phyloP scores from a whole-genome alignment of 768 basidiomycete genomes.

The Phaffia tasmanica region DNA sequence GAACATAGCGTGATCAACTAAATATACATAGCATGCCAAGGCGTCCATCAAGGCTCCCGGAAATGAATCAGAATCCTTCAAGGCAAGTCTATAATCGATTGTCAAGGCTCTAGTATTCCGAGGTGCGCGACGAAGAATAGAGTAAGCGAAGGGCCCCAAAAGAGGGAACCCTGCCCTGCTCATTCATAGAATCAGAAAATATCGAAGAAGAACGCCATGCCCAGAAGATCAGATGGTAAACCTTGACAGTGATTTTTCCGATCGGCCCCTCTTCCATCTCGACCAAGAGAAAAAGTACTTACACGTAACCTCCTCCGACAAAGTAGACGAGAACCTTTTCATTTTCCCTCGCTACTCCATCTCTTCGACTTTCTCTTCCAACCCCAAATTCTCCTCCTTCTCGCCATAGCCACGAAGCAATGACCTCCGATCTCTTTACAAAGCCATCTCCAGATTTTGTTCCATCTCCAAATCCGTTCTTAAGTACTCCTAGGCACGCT shows the following conservation, averaged over 20 bases:
- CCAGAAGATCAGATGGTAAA: not conserved
- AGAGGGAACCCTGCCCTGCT: not conserved
- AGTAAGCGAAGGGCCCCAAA: not conserved
- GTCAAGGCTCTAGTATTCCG: not conserved
- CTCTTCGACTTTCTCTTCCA: not conserved
- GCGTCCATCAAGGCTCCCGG: constrained; percentile 1
- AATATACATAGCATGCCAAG: not conserved
- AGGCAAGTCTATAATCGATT: not conserved
- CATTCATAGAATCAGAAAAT: too few species aligned
- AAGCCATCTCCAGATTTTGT: not conserved
- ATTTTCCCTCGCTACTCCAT: not conserved
- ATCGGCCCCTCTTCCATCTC: not conserved
- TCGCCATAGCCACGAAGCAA: not conserved
- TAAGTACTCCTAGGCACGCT: too few species aligned
- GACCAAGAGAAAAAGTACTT: not conserved
- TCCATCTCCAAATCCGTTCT: not conserved
- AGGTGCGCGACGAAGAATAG: not conserved
- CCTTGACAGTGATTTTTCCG: not conserved
- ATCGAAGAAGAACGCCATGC: not conserved
- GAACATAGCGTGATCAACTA: not conserved
- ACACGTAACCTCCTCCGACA: constrained; percentile 1
- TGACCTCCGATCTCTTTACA: not conserved
- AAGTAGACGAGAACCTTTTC: constrained; percentile 3
- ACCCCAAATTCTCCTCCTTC: not conserved
- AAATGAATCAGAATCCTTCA: not conserved